Percentiles rank a stretch among this genome's conserved stretches.
Conservation (phyloP, 768 basidiomycete genomes). For the Arthromyces matolae region DNA sequence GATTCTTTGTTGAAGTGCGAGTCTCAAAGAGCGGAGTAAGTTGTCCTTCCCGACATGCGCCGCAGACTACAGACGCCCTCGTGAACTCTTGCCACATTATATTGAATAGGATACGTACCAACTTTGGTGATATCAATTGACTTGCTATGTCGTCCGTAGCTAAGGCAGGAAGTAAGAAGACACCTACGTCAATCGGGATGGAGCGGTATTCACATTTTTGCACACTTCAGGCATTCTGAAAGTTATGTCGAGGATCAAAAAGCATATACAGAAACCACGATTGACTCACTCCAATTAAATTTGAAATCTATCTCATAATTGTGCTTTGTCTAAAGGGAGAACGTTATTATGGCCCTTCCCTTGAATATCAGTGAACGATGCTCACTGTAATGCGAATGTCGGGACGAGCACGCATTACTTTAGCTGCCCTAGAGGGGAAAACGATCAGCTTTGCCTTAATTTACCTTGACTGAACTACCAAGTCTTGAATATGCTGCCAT, state of each 20-base stretch:
- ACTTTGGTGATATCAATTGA: constrained; percentile 66
- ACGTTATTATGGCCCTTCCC: not conserved
- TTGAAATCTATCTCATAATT: constrained; percentile 73
- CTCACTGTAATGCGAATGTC: constrained; percentile 29
- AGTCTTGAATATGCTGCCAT: constrained; percentile 66
- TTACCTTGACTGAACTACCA: constrained; percentile 43
- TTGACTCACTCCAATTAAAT: constrained; percentile 65
- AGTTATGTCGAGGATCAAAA: constrained; percentile 3
- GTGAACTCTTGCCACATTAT: not conserved
- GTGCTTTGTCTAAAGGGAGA: constrained; percentile 53
- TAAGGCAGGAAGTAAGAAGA: constrained; percentile 20
- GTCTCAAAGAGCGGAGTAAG: constrained; percentile 55
- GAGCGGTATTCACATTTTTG: constrained; percentile 60
- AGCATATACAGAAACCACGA: constrained; percentile 5
- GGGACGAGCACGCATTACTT: constrained; percentile 63
- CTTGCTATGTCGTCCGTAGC: constrained; percentile 73
- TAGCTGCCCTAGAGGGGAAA: constrained; percentile 49
- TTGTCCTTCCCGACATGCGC: constrained; percentile 56
- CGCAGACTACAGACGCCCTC: constrained; percentile 49
- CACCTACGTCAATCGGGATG: no score
- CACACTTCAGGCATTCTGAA: constrained; percentile 61
- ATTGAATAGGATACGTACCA: constrained; percentile 36
- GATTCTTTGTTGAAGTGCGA: constrained; percentile 33
- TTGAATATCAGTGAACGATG: no score
- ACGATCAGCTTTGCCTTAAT: not conserved